Evolutionary conservation across 257 asterid species (phyloP), one percentile per base, ranked within the genome.

Genomic region (Solanum raphanifolium): DNA sequence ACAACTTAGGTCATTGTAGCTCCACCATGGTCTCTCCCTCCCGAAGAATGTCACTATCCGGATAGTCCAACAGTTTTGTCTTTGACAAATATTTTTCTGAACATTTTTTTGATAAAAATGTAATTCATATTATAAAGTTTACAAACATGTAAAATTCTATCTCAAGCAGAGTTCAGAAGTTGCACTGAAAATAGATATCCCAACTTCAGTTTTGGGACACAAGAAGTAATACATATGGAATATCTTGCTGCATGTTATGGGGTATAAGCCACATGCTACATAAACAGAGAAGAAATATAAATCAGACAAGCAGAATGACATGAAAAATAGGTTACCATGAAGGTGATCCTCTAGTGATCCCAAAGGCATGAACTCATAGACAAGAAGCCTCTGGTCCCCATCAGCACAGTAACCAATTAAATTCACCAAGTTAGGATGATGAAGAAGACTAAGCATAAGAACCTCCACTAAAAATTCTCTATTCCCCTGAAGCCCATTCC

Each of bases 301-400:
- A 81, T 10, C 72, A n/a, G 48, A 87, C 31, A 84, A 81, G 34
- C 83, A 76, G 36, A 86, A 72, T 36, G 55, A 83, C 74, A 39
- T 81, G 85, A 69, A 81, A 48, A 81, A 43, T 74, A 48, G 46
- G 85, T 92, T 97, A 97, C 99, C 99, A 5, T 91, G 98, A 87
- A 97, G 99, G 88, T 97, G 99, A 88, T 97, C 99, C 92, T 97
- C 99, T 83, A 97, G 87, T 83, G 99, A 97, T 39, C 99, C 99
- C 92, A 93, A 89, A n/a, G 99, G 96, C 99, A 97, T 95, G 90
- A 96, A 97, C 86, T 97, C 99, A 74, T 97, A 97, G 55, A 97
- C 99, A 66, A 97, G 98, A 84, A 97, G 99, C 93, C 99, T 93
- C 93, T 97, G 99, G 89, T 97, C 99, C 74, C 99, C 99, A 43